Percentiles rank a stretch among this genome's conserved stretches.
phyloP scores from a whole-genome alignment of 352 stramenopile species.

The Porosira glacialis region DNA sequence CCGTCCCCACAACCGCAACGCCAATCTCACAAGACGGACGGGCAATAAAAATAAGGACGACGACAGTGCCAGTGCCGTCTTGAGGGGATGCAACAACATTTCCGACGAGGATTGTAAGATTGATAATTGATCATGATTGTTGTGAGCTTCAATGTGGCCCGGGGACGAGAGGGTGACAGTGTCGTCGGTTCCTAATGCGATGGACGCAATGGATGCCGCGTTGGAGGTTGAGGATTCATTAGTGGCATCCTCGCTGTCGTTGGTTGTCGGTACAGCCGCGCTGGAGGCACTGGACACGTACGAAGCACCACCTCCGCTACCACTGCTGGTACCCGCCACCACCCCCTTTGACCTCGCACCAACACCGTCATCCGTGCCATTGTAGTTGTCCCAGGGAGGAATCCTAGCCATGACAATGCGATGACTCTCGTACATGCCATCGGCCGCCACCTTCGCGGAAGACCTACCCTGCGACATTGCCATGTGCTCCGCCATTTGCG shows the following conservation, averaged over 20 bases:
- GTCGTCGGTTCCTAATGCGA: constrained; percentile 50
- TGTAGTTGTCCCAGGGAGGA: constrained; percentile 15
- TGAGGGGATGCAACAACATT: constrained; percentile 40
- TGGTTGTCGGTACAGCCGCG: no score
- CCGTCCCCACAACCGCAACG: constrained; percentile 48
- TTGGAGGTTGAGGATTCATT: no score
- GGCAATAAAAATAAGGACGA: constrained; percentile 75
- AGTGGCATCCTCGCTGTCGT: no score
- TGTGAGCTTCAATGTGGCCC: constrained; percentile 28
- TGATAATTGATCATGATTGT: constrained; percentile 19
- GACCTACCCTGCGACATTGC: no score
- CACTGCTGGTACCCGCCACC: not conserved
- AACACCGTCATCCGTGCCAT: not conserved
- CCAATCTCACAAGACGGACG: constrained; percentile 69
- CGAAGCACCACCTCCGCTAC: no score
- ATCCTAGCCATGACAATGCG: constrained; percentile 53
- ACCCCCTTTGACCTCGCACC: not conserved
- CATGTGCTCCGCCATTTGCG: constrained; percentile 50
- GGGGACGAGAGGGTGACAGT: constrained; percentile 29
- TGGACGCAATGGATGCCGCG: constrained; percentile 16
- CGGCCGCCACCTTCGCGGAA: no score
- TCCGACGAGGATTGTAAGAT: constrained; percentile 24
- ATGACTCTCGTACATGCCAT: constrained; percentile 78
- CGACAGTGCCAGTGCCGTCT: constrained; percentile 53
- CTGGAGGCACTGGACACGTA: no score